A percentile compares a stretch with the other conserved stretches of the same genome.
Evolutionary conservation across 2,329 filamentous ascomycete genomes (phyloP).

Genomic region (Didymella lethalis): DNA sequence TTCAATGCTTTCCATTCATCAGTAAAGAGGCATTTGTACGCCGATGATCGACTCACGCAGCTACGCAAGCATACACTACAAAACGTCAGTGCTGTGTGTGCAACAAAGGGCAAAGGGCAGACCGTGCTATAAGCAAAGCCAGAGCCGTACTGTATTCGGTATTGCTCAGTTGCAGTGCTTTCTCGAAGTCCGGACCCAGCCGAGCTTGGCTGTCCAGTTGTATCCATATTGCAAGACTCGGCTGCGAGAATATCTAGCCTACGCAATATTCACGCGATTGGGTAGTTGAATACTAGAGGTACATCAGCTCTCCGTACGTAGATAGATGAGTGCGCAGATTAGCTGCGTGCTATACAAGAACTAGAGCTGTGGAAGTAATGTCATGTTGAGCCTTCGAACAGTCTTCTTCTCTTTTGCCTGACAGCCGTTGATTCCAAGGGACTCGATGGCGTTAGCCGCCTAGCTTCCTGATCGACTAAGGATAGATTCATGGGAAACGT

Average conservation of each 20-base stretch:
- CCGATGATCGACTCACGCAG: background rate
- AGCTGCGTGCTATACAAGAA: conserved; percentile 18
- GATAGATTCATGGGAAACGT: background rate
- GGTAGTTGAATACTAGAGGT: conserved; percentile 3
- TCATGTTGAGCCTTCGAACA: conserved; percentile 21
- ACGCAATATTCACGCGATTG: conserved; percentile 6
- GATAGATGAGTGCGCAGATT: background rate
- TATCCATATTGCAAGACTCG: background rate
- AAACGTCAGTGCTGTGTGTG: background rate
- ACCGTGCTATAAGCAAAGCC: conserved; percentile 23
- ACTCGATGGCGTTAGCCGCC: conserved; percentile 7
- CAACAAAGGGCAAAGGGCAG: background rate
- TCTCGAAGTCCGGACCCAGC: conserved; percentile 25
- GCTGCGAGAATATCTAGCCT: background rate
- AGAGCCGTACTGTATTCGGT: conserved; percentile 27
- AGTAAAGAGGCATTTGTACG: background rate
- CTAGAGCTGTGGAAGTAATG: conserved; percentile 23
- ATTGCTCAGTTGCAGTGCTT: conserved; percentile 23
- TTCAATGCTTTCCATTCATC: background rate
- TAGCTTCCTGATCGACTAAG: conserved; percentile 1
- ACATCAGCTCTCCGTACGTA: background rate
- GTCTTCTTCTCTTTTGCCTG: conserved; percentile 19
- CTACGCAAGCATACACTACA: conserved; percentile 8
- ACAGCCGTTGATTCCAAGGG: conserved; percentile 25
- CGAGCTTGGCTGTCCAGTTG: conserved; percentile 23